Evolutionary conservation across 2,329 filamentous ascomycete species (phyloP), one percentile per base, ranked within the genome.

Genomic region (Colletotrichum aenigma): DNA sequence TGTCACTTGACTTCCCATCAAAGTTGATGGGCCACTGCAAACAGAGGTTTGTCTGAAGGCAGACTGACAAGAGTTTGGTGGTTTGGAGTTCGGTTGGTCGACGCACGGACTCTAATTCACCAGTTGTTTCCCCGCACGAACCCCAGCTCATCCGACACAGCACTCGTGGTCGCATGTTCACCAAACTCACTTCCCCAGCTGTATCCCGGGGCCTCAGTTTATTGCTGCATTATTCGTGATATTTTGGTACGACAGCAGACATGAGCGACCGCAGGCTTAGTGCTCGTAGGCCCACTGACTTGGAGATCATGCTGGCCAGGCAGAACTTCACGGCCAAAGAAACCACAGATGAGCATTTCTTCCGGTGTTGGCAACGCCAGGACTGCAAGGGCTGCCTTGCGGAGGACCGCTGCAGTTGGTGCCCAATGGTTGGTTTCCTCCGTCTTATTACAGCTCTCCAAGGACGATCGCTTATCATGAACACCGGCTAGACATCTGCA

Each of bases 331-430:
- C 81, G 6, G 72, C 76, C 60, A 69, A 75, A 26, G 78, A 82
- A 36, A 69, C 71, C 21, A 77, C 84, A 28, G 81, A 86, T 48
- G 83, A 84, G 15, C 87, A 88, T 76, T 82, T 91, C 30, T 80
- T 81, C 26, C 85, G 87, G 66, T 91, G 89, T 81, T 92, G 89
- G 90, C 80, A 81, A 13, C 86, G 85, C 32, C 87, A 90, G 78
- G 85, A 86, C 52, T 91, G 89, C 78, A 81, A 81, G 13, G 79
- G 81, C 12, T 92, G 90, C 80, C 82, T 91, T 10, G 77, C 77
- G 48, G 77, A 84, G 24, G 77, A 84, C 6, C 81, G 84, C 66
- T 90, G 89, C 77, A 88, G 87, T 75, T 90, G 89, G 89, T 90
- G 88, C 81, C 88, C 89, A 21, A 89, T 87, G 79, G 89, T 90